Evolutionary conservation across 78 protist genomes (phyloP), one percentile per base, ranked within the genome.

Genomic region (Guillardia theta): DNA sequence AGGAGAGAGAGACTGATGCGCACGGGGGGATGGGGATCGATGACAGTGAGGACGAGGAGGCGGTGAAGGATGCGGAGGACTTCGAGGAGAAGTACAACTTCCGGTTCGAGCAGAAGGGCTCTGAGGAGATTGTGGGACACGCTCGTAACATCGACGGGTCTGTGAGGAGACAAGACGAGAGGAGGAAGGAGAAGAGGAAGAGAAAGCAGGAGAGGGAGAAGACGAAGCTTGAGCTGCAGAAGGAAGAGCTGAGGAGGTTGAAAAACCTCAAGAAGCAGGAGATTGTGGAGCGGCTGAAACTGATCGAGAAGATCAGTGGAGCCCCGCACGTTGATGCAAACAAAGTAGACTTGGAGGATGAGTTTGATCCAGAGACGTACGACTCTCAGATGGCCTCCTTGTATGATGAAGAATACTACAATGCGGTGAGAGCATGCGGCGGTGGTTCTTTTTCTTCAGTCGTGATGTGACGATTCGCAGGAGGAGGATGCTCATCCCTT

Each of bases 11-110:
- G 83, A 24, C 1, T 3, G 46, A 36, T 22, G 36, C 41, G 41
- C 36, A 70, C 83, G 36, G 22, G 1, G 83, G 21, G n/a, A 70
- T 70, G 21, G 41, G 41, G 1, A 43, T 18, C 10, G 22, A 70
- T 24, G 83, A 24, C 83, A 33, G 45, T 24, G 83, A 70, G 83
- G 83, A 70, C 83, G 83, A 70, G 83, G 45, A 70, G 83, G 83
- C n/a, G 6, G 83, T 70, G 41, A 24, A 70, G 83, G 46, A 43
- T 43, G 83, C 83, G 1, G 83, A 70, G 36, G 22, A 70, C 21
- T 70, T 70, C 6, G 83, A 70, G 36, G 83, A 70, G 41, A 24
- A 12, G 83, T 70, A 70, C 41, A 70, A 70, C 83, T 70, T 70
- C 41, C 83, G 83, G 36, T 70, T 70, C 41, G 83, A 70, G 22